Evolutionary conservation across 1,284 basidiomycete genomes (phyloP).

Genomic region (Exobasidium rhododendri): DNA sequence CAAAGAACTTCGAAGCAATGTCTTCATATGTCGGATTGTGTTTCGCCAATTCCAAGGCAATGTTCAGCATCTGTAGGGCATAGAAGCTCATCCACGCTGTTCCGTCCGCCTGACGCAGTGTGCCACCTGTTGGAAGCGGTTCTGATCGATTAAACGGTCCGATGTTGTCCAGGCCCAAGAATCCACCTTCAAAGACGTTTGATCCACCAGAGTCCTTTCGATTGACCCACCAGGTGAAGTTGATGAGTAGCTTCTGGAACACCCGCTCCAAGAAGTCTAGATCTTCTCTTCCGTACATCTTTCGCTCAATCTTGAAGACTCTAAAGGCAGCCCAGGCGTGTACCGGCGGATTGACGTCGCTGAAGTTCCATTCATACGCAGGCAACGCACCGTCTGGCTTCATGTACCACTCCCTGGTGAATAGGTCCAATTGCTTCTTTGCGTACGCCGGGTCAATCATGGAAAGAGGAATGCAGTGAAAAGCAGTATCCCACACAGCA

Average conservation of each 20-base stretch:
- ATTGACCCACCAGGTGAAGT: conserved; percentile 99
- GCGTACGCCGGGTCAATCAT: conserved; percentile 91
- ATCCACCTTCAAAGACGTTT: conserved; percentile 97
- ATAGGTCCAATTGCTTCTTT: conserved; percentile 92
- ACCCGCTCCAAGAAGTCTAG: conserved; percentile 90
- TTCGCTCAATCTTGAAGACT: conserved; percentile 77
- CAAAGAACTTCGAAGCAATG: conserved; percentile 98
- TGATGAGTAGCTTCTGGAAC: conserved; percentile 93
- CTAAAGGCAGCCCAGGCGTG: conserved; percentile 74
- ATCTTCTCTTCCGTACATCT: conserved; percentile 86
- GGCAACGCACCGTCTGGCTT: conserved; percentile 97
- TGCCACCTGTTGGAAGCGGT: conserved; percentile 78
- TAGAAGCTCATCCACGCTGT: conserved; percentile 99
- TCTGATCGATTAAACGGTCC: conserved; percentile 97
- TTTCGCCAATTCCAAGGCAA: conserved; percentile 94
- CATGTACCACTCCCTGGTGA: conserved; percentile 97
- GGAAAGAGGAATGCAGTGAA: conserved; percentile 95
- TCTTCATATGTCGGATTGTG: conserved; percentile 97
- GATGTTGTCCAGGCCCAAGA: conserved; percentile 96
- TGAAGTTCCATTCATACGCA: conserved; percentile 98
- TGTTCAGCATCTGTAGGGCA: conserved; percentile 92
- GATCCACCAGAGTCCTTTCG: conserved; percentile 90
- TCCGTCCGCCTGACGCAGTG: conserved; percentile 88
- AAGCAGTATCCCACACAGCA: conserved; percentile 80
- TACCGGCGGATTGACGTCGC: conserved; percentile 93